Base-by-base conservation (phyloP, 2,329 filamentous ascomycete species). In the Pseudodiploospora longispora region DNA sequence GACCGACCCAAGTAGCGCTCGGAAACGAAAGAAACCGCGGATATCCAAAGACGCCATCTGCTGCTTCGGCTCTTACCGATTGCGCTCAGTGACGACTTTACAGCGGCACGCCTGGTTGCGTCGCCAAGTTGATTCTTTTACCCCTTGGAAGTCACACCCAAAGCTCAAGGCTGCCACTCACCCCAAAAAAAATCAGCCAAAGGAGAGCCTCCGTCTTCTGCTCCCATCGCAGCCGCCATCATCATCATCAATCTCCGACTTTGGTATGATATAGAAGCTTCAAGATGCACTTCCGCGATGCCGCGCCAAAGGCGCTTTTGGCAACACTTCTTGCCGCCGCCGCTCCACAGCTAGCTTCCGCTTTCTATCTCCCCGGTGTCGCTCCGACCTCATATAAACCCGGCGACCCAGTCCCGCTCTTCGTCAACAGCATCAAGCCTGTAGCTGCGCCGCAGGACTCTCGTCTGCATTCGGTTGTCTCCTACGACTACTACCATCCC, bases 301-400 rank as follows among this genome's bases (percentile, higher is more conserved):
- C 64, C 51, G 66, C 68, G 70, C 69, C 70, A 27, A 64, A 71
- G 61, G 70, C 72, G 61, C 67, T 78, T 41, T 58, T 77, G 27
- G 64, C 69, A 38, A 64, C 74, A 28, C 59, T 80, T 38, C 59
- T 81, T 33, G 65, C 69, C 38, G 59, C 71, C 19, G 64, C 69
- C 38, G 59, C 71, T 29, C 75, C 79, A 27, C 71, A 76, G 49
- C 61, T 80, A 32, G 67, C 73, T 10, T 74, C 80, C 3, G 87
- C 88, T 44, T 98, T 97, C 71, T 98, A 98, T 69, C 85, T 98
- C 35, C 93, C 91, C 33, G 93, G 93, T 55, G 89, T 96, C 55
- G 90, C 91, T 52, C 93, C 93, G 27, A 94, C 88, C 36, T 91
- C 91, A 45, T 98, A 98, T 72, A 81, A 86, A 57, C 69, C 72